Evolutionary conservation across 805 yeast genomes (phyloP).

Genomic region (Candida lessepsii): DNA sequence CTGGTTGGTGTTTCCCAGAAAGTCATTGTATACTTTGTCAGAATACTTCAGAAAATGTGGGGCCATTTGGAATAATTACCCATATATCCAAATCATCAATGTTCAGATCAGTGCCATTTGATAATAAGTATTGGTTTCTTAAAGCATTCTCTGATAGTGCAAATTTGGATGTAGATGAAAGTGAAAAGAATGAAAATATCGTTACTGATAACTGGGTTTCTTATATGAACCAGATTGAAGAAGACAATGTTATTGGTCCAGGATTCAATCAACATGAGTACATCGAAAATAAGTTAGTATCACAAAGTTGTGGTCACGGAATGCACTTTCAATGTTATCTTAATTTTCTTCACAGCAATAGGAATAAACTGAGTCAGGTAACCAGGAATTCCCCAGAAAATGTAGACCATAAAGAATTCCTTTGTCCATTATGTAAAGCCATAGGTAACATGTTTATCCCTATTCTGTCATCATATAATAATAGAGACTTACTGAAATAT

Average conservation of each 20-base stretch:
- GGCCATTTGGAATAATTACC: constrained; percentile 74
- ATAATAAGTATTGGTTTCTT: constrained; percentile 61
- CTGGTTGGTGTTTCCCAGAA: constrained; percentile 66
- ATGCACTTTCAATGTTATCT: constrained; percentile 81
- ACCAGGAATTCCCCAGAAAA: constrained; percentile 83
- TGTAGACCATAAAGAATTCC: constrained; percentile 64
- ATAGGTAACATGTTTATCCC: constrained; percentile 84
- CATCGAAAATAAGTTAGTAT: constrained; percentile 46
- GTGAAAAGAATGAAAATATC: constrained; percentile 14
- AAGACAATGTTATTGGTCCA: constrained; percentile 58
- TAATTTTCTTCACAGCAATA: constrained; percentile 57
- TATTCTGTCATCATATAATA: constrained; percentile 56
- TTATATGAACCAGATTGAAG: constrained; percentile 36
- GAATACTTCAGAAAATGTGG: constrained; percentile 63
- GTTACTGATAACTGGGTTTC: constrained; percentile 34
- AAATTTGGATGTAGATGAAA: constrained; percentile 38
- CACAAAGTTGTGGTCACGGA: constrained; percentile 89
- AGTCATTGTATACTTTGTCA: constrained; percentile 81
- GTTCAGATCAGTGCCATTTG: constrained; percentile 62
- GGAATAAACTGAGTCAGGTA: constrained; percentile 62
- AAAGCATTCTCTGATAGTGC: constrained; percentile 56
- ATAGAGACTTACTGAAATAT: constrained; percentile 25
- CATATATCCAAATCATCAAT: constrained; percentile 58
- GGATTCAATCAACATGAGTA: constrained; percentile 54
- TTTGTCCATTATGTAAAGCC: constrained; percentile 91